Conservation (phyloP, 306 rosid species). For the Lathyrus sativus region DNA sequence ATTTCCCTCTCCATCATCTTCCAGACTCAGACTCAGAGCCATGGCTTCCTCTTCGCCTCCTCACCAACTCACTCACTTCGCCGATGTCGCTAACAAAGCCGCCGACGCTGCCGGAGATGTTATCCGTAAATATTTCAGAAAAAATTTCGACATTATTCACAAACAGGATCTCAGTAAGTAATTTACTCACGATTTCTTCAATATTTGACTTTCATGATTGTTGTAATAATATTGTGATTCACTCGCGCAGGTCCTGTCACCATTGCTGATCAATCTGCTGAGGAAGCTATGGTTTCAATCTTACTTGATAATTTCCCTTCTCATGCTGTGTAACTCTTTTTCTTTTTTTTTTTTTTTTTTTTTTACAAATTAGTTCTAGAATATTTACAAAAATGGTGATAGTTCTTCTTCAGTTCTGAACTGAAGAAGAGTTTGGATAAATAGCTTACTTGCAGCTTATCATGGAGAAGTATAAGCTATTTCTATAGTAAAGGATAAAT, state of each 20-base stretch:
- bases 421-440: no score
- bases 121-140: conserved; percentile 71
- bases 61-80: conserved; percentile 50
- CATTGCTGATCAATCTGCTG: conserved; percentile 87
- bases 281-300: conserved; percentile 81
- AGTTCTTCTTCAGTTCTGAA: no score
- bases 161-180: conserved; percentile 68
- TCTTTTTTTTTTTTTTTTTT: no score
- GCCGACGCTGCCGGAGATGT: conserved; percentile 92
- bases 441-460: no score
- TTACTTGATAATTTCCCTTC: conserved; percentile 65
- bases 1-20: neutral
- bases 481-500: no score
- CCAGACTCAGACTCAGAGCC: neutral
- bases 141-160: conserved; percentile 69
- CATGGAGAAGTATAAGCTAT: no score
- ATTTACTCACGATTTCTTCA: neutral
- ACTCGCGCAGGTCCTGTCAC: conserved; percentile 79
- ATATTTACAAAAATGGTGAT: no score
- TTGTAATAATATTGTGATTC: neutral
- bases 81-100: conserved; percentile 57
- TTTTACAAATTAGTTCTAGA: neutral
- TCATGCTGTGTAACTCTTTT: conserved; percentile 72
- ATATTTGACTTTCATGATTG: neutral
- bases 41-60: conserved; percentile 7